These are phyloP conservation scores for Zelonia costaricensis DNA, from an alignment of 208 protist species.

Conservation along the genomic window DNA sequence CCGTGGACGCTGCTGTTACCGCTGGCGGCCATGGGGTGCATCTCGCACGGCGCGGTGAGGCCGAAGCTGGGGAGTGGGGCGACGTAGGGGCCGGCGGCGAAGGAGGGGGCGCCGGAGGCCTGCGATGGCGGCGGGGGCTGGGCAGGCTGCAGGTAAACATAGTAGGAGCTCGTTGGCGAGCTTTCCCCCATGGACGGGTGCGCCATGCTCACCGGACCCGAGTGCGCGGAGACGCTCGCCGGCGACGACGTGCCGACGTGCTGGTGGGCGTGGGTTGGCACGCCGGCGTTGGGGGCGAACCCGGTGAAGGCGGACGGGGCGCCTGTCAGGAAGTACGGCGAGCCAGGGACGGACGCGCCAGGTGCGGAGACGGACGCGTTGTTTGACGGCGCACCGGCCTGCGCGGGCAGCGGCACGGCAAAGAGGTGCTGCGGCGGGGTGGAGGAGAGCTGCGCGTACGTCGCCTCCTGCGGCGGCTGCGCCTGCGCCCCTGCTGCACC, in stretches of 20 bases:
- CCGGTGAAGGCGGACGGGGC: slow-evolving; percentile 3
- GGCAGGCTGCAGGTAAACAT: background rate
- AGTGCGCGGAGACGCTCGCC: background rate
- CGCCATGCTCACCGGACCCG: background rate
- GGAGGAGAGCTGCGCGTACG: no score
- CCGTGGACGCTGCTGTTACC: no score
- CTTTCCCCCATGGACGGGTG: background rate
- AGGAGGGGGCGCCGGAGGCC: background rate
- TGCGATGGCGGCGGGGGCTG: background rate
- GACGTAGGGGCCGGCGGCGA: background rate
- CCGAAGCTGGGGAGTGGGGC: background rate
- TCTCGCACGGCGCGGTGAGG: background rate
- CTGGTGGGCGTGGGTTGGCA: no score
- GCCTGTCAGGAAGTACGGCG: background rate
- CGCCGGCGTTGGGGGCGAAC: background rate
- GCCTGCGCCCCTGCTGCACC: no score
- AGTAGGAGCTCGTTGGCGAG: background rate
- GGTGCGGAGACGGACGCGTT: no score
- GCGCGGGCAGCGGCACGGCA: no score
- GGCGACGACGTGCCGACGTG: background rate
- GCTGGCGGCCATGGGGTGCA: background rate
- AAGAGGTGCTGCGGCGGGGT: no score
- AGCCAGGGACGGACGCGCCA: background rate
- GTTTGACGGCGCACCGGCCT: no score
- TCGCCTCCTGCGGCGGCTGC: no score